Percentiles rank a stretch among this genome's conserved stretches.
These are phyloP conservation scores for Microsporum canis DNA, from an alignment of 2,329 filamentous ascomycete genomes.

Conservation along the genomic window DNA sequence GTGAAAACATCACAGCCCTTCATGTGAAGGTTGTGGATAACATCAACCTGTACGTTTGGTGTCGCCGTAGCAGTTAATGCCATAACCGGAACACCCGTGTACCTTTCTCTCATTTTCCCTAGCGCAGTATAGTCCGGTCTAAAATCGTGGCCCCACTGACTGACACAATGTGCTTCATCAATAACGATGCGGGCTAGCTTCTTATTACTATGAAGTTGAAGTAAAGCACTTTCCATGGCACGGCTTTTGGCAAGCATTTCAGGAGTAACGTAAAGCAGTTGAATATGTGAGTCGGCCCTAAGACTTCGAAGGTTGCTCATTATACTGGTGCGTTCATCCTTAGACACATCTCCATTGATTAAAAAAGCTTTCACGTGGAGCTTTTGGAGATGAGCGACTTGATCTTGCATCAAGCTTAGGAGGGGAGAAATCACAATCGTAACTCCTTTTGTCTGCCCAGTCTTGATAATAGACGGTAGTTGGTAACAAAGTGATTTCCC, in stretches of 20 bases:
- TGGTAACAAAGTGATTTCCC: conserved; percentile 97
- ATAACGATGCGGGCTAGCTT: conserved; percentile 87
- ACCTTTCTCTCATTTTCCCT: conserved; percentile 59
- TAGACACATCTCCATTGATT: conserved; percentile 64
- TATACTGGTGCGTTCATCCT: conserved; percentile 53
- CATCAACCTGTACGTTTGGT: conserved; percentile 79
- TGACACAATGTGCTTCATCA: conserved; percentile 98
- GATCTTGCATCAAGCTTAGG: conserved; percentile 93
- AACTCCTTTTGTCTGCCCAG: conserved; percentile 70
- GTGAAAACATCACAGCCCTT: conserved; percentile 64
- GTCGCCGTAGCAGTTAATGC: conserved; percentile 93
- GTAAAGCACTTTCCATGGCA: conserved; percentile 54
- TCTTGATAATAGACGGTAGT: conserved; percentile 70
- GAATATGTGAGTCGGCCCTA: conserved; percentile 63
- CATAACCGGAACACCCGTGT: conserved; percentile 77
- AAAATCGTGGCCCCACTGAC: conserved; percentile 98
- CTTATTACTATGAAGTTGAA: conserved; percentile 54
- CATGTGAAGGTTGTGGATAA: conserved; percentile 84
- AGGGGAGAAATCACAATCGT: conserved; percentile 93
- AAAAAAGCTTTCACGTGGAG: conserved; percentile 68
- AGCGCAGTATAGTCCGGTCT: conserved; percentile 88
- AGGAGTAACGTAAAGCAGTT: conserved; percentile 88
- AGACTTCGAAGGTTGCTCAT: conserved; percentile 51
- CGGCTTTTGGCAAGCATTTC: conserved; percentile 87
- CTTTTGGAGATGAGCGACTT: conserved; percentile 68